A percentile compares a stretch with the other conserved stretches of the same genome.
phyloP scores from a whole-genome alignment of 1,284 basidiomycete species.

The Rhodotorula sp. region DNA sequence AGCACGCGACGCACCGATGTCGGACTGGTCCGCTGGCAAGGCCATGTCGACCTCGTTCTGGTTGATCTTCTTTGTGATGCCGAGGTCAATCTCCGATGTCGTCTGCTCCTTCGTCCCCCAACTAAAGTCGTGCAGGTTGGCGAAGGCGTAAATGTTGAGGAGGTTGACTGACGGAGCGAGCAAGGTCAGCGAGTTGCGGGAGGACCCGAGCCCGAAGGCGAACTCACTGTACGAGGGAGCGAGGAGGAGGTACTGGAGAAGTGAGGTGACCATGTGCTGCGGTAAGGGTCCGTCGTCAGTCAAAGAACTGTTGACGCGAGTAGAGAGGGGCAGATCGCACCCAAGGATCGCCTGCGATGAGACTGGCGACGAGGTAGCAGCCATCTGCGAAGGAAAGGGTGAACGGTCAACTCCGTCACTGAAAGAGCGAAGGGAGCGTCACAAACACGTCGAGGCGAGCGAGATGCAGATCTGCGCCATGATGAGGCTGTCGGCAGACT shows the following conservation, averaged over 20 bases:
- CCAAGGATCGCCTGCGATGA: conserved; percentile 28
- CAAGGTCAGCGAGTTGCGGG: neutral
- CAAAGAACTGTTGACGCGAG: neutral
- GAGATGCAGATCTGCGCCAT: conserved; percentile 76
- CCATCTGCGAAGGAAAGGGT: conserved; percentile 13
- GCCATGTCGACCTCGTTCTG: conserved; percentile 84
- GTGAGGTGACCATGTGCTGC: conserved; percentile 77
- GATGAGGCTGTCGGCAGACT: conserved; percentile 60
- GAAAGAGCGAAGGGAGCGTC: neutral
- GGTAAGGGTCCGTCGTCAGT: conserved; percentile 51
- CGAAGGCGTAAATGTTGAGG: conserved; percentile 60
- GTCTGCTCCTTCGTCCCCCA: conserved; percentile 53
- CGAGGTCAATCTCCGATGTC: conserved; percentile 45
- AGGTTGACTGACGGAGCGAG: conserved; percentile 60
- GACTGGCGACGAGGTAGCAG: conserved; percentile 65
- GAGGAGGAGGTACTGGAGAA: conserved; percentile 81
- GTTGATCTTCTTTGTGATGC: conserved; percentile 64
- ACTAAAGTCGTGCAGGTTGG: conserved; percentile 55
- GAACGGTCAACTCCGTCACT: neutral
- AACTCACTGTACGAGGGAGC: conserved; percentile 55
- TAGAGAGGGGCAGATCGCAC: neutral
- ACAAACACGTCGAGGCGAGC: conserved; percentile 72
- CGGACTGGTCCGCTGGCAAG: conserved; percentile 77
- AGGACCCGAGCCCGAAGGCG: neutral
- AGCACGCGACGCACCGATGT: conserved; percentile 58